phyloP scores from a whole-genome alignment of 2,329 filamentous ascomycete genomes.

The Aspergillus sojae region DNA sequence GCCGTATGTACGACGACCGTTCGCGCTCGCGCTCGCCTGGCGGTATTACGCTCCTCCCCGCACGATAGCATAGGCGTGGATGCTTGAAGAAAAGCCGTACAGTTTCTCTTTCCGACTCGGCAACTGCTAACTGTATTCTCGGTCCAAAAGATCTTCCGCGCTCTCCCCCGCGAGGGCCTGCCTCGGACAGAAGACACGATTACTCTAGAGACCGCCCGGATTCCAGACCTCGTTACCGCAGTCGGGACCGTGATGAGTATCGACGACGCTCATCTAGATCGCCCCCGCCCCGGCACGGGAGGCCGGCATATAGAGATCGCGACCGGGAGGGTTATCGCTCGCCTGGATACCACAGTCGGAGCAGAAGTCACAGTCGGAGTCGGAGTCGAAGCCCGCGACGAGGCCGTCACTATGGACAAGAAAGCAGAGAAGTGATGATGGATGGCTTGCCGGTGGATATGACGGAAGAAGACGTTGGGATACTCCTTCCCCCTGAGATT shows the following conservation, averaged over 20 bases:
- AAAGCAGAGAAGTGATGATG: slow-evolving; percentile 55
- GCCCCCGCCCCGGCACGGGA: slow-evolving; percentile 39
- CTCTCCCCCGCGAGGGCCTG: slow-evolving; percentile 39
- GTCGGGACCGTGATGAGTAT: slow-evolving; percentile 39
- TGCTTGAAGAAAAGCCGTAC: slow-evolving; percentile 11
- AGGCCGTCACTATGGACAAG: slow-evolving; percentile 42
- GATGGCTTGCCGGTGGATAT: slow-evolving; percentile 53
- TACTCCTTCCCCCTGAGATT: slow-evolving; percentile 32
- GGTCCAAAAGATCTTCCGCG: slow-evolving; percentile 40
- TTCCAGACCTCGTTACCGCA: slow-evolving; percentile 33
- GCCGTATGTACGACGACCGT: slow-evolving; percentile 51
- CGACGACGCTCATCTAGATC: slow-evolving; percentile 37
- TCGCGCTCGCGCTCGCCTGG: slow-evolving; percentile 45
- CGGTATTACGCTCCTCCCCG: slow-evolving; percentile 48
- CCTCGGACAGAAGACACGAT: slow-evolving; percentile 40
- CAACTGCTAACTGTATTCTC: slow-evolving; percentile 41
- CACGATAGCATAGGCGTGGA: slow-evolving; percentile 42
- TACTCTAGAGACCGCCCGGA: slow-evolving; percentile 35
- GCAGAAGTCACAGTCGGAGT: slow-evolving; percentile 40
- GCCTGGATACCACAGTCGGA: slow-evolving; percentile 39
- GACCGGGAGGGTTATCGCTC: slow-evolving; percentile 52
- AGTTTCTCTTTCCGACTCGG: slow-evolving; percentile 23
- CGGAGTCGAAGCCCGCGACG: slow-evolving; percentile 41
- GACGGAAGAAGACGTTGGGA: slow-evolving; percentile 55
- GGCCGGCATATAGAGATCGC: slow-evolving; percentile 45